Base-by-base conservation (phyloP, 768 basidiomycete species). In the Naganishia vishniacii region DNA sequence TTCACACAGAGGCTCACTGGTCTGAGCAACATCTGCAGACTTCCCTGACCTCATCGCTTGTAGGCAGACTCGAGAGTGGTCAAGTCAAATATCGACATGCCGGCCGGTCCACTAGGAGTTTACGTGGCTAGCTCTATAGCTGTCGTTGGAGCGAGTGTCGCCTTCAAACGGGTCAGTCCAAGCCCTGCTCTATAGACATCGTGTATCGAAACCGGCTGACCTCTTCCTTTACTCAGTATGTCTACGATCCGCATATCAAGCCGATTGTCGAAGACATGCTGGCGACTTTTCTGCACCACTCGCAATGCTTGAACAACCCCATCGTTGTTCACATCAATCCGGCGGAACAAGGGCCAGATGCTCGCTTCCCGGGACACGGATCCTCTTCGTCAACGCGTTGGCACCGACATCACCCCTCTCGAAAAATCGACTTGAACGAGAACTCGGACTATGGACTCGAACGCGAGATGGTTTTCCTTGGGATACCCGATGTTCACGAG, bases 231-330 rank as follows among this genome's bases (percentile, higher is more conserved):
- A 15, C n/a, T n/a, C 26, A 62, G 61, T 62, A 47, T 42, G 61
- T 62, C n/a, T 62, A 62, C 47, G 61, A 62, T 49, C 61, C 61
- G 12, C 59, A 59, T n/a, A 2, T 62, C 47, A 48, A 46, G 47
- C 61, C 61, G 20, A n/a, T 62, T 28, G 23, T 62, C 5, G 47
- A 62, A 32, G 47, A 62, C 20, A 56, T 56, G 45, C 23, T 62
- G 37, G 45, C 61, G 16, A 26, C 47, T 5, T 12, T 46, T n/a
- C 34, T 16, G 16, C 45, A 47, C 11, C 28, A 62, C 47, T 62
- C 61, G 1, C 45, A 31, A 37, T 46, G 61, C 37, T 42, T 40
- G n/a, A 48, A 48, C 61, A 29, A 62, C 28, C 61, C 44, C 23
- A 34, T 48, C 20, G 32, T 29, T 16, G 45, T 23, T 13, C 34